Conservation (phyloP, 208 protist species). For the Acanthamoeba royreba region DNA sequence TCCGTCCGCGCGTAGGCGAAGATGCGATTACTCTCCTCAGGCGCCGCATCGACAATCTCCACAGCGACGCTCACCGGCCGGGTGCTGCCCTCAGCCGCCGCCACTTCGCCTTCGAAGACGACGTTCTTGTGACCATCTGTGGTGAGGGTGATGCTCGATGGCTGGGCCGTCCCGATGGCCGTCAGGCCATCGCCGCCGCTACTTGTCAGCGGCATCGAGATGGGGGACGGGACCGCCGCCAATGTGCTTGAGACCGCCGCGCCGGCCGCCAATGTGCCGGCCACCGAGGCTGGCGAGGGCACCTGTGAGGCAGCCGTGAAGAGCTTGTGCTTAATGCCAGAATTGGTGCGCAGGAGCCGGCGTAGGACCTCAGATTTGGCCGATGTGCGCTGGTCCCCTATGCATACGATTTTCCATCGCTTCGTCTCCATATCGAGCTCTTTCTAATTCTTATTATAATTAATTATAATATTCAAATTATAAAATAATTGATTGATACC, state of each 20-base stretch:
- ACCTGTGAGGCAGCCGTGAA: neutral
- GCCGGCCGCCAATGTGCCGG: no score
- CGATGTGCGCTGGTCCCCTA: neutral
- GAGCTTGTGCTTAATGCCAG: neutral
- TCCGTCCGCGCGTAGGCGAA: neutral
- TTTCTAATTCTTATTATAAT: neutral
- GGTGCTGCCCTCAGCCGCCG: neutral
- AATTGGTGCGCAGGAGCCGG: neutral
- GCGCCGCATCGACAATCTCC: neutral
- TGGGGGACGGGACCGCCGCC: no score
- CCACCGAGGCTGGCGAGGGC: no score
- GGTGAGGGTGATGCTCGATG: neutral
- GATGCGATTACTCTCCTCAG: neutral
- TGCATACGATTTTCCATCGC: neutral
- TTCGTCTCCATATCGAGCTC: neutral
- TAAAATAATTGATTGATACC: no score
- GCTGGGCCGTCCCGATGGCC: neutral
- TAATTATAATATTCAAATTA: no score
- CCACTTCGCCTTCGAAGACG: neutral
- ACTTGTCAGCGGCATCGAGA: no score
- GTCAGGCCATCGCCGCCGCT: neutral
- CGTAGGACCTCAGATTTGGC: neutral
- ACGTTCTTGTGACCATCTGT: constrained; percentile 8
- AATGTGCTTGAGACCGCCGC: no score
- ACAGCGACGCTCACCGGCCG: neutral